phyloP scores from a whole-genome alignment of 148 eudicot genomes.

The Rhododendron mucronatum region DNA sequence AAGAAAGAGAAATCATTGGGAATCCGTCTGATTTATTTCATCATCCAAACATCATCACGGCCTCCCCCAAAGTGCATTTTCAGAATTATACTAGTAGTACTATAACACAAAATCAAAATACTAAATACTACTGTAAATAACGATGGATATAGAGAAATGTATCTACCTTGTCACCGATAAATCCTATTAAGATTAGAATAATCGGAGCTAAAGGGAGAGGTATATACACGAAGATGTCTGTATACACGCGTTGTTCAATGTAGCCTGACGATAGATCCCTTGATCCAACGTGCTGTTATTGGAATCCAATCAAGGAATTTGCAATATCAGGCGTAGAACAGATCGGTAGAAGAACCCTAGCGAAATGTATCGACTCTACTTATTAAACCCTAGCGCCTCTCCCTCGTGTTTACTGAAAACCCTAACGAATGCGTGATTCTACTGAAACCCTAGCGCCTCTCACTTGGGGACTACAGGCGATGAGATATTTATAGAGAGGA shows the following conservation, averaged over 20 bases:
- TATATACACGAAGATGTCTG: background rate
- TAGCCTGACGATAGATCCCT: slow-evolving; percentile 15
- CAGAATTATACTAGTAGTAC: background rate
- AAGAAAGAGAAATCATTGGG: slow-evolving; percentile 9
- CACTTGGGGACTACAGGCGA: too few species aligned
- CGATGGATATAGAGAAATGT: background rate
- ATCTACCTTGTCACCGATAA: slow-evolving; percentile 17
- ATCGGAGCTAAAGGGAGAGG: slow-evolving; percentile 18
- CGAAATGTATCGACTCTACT: too few species aligned
- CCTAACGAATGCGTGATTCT: too few species aligned
- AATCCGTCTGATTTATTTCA: slow-evolving; percentile 21
- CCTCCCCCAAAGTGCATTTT: background rate
- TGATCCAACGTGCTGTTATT: background rate
- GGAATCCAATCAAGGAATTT: slow-evolving; percentile 4
- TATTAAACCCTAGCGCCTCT: too few species aligned
- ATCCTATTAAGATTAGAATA: background rate
- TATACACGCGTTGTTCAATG: background rate
- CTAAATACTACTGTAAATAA: background rate
- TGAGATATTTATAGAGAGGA: too few species aligned
- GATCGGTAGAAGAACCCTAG: too few species aligned
- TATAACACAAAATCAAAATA: background rate
- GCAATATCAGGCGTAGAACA: slow-evolving; percentile 7
- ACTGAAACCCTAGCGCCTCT: too few species aligned
- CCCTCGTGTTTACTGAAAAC: too few species aligned
- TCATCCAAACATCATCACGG: slow-evolving; percentile 1